Evolutionary conservation across 345 rosid species (phyloP).

Genomic region (Eucalyptus brandiana): DNA sequence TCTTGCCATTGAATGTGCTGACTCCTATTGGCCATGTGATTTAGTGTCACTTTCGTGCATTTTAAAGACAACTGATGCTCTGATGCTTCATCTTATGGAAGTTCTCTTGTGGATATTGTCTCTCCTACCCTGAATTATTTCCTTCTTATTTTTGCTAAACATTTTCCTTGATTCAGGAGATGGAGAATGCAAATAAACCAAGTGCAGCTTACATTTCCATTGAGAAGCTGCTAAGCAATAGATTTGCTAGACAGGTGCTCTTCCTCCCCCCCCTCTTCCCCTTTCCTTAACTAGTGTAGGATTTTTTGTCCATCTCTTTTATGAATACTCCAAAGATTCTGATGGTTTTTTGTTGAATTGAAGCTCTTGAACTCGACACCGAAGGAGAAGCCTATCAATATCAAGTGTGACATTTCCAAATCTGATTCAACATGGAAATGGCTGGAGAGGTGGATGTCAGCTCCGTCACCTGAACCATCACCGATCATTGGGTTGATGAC

Average conservation of each 20-base stretch:
- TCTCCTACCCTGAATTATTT: background rate
- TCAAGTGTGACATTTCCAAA: constrained; percentile 78
- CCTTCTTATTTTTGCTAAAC: background rate
- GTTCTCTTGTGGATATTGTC: background rate
- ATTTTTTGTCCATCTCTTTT: background rate
- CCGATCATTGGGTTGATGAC: constrained; percentile 9
- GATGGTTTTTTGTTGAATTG: constrained; percentile 2
- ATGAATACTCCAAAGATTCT: background rate
- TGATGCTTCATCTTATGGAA: background rate
- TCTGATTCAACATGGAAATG: constrained; percentile 85
- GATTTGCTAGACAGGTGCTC: constrained; percentile 79
- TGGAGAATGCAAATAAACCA: constrained; percentile 19
- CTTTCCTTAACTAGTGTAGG: background rate
- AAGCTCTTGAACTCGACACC: constrained; percentile 82
- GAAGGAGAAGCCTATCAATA: constrained; percentile 42
- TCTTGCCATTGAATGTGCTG: background rate
- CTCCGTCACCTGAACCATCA: constrained; percentile 29
- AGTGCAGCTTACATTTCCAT: constrained; percentile 29
- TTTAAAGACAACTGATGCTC: background rate
- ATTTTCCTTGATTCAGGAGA: constrained; percentile 14
- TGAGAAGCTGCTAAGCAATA: constrained; percentile 61
- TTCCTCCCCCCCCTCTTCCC: background rate
- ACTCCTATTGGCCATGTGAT: background rate
- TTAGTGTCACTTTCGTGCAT: background rate
- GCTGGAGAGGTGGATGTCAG: constrained; percentile 96